A percentile compares a stretch with the other conserved stretches of the same genome.
Evolutionary conservation across 148 eudicot species (phyloP).

Genomic region (Simmondsia chinensis): DNA sequence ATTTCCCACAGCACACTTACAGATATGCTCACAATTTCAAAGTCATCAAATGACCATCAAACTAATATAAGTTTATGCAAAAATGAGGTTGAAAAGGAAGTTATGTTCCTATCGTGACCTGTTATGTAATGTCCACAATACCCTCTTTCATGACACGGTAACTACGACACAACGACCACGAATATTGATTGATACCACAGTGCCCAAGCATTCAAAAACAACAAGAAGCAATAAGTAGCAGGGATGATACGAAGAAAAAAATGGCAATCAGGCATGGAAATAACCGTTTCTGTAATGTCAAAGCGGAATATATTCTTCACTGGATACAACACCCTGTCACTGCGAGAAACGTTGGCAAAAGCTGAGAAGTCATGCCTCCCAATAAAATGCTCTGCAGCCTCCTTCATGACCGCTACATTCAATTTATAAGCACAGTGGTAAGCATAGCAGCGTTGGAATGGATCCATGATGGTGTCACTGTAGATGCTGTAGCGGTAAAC

Average conservation of each 20-base stretch:
- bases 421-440: conserved; percentile 74
- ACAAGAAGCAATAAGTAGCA: not conserved
- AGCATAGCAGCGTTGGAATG: conserved; percentile 55
- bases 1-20: too few relatives aligned
- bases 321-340: conserved; percentile 49
- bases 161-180: too few relatives aligned
- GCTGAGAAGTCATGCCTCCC: conserved; percentile 82
- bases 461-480: conserved; percentile 68
- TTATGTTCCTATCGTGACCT: too few relatives aligned
- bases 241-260: not conserved
- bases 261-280: not conserved
- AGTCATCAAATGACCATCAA: too few relatives aligned
- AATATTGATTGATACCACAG: too few relatives aligned
- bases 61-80: too few relatives aligned
- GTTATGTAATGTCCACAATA: too few relatives aligned
- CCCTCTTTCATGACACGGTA: too few relatives aligned
- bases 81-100: too few relatives aligned
- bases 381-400: conserved; percentile 55
- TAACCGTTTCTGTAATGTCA: conserved; percentile 71
- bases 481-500: conserved; percentile 71
- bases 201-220: too few relatives aligned
- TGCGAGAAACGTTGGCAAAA: conserved; percentile 61
- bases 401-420: conserved; percentile 52
- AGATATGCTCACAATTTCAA: too few relatives aligned
- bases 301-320: conserved; percentile 64